A percentile compares a stretch with the other conserved stretches of the same genome.
Evolutionary conservation across 352 stramenopile genomes (phyloP).

Genomic region (Globisporangium orthogonon): DNA sequence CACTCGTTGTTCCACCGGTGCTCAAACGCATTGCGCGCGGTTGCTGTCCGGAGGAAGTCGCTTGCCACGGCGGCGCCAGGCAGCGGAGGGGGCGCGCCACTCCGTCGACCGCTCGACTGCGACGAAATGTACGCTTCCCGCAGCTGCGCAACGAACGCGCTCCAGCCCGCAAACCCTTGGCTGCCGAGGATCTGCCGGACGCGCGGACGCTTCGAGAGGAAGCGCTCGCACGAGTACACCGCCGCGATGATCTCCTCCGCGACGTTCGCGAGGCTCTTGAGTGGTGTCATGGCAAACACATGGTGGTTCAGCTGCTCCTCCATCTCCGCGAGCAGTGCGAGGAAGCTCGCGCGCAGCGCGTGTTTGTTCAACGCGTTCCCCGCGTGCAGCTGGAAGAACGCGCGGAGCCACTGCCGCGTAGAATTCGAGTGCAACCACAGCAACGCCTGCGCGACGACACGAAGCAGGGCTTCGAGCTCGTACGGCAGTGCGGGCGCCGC

Average conservation of each 20-base stretch:
- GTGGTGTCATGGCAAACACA: conserved; percentile 31
- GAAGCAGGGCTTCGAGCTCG: conserved; percentile 36
- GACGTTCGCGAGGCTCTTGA: conserved; percentile 34
- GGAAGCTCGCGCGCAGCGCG: conserved; percentile 33
- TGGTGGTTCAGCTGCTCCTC: conserved; percentile 39
- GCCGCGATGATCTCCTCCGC: conserved; percentile 58
- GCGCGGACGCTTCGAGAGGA: conserved; percentile 29
- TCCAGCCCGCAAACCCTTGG: conserved; percentile 51
- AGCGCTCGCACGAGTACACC: conserved; percentile 50
- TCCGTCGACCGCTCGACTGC: background rate
- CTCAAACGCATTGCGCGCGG: conserved; percentile 28
- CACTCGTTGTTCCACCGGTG: conserved; percentile 43
- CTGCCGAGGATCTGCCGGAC: conserved; percentile 46
- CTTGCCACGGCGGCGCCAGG: background rate
- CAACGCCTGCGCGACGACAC: conserved; percentile 25
- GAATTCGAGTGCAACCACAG: conserved; percentile 50
- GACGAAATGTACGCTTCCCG: conserved; percentile 48
- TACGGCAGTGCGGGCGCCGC: conserved; percentile 9
- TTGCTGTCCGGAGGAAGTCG: conserved; percentile 2
- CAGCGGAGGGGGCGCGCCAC: background rate
- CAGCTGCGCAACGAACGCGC: conserved; percentile 52
- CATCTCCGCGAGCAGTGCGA: conserved; percentile 32
- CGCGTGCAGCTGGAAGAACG: conserved; percentile 37
- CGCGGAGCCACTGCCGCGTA: conserved; percentile 30
- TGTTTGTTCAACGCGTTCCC: conserved; percentile 31